These are phyloP conservation scores for Globisporangium barbulae DNA, from an alignment of 352 stramenopile species.

Conservation along the genomic window DNA sequence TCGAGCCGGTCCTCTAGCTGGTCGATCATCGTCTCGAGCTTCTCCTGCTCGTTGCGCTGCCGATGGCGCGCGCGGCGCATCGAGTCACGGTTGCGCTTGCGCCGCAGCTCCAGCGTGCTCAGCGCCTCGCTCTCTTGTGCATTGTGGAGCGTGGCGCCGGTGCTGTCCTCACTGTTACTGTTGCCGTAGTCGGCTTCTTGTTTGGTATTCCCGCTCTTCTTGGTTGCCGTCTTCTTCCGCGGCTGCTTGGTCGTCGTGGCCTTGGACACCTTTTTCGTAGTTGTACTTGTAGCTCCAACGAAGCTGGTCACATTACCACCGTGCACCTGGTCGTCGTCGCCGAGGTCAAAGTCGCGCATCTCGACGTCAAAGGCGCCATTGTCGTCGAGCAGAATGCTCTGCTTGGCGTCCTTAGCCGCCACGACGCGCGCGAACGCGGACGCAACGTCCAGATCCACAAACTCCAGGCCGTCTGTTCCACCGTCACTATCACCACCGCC, in stretches of 20 bases:
- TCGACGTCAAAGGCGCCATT: constrained; percentile 16
- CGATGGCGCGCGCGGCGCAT: constrained; percentile 38
- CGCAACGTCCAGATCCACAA: constrained; percentile 19
- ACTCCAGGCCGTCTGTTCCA: constrained; percentile 20
- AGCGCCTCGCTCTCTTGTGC: not conserved
- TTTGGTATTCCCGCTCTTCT: constrained; percentile 1
- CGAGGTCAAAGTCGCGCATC: constrained; percentile 10
- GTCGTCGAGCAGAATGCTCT: constrained; percentile 18
- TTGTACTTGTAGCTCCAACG: not conserved
- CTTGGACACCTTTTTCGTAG: not conserved
- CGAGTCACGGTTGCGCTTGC: constrained; percentile 37
- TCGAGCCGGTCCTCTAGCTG: constrained; percentile 28
- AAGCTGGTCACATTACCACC: not conserved
- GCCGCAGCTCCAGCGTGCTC: constrained; percentile 24
- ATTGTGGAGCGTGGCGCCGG: not conserved
- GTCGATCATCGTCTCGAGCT: constrained; percentile 29
- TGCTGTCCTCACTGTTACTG: not conserved
- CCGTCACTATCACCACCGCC: not conserved
- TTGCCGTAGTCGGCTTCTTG: not conserved
- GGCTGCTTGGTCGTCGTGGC: not conserved
- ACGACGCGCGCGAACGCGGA: constrained; percentile 21
- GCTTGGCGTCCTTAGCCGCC: constrained; percentile 2
- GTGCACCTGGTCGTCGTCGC: not conserved
- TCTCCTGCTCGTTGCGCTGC: constrained; percentile 20
- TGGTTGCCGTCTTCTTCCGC: not conserved